Base-by-base conservation (phyloP, 2,329 filamentous ascomycete genomes). In the Beauveria sp. region DNA sequence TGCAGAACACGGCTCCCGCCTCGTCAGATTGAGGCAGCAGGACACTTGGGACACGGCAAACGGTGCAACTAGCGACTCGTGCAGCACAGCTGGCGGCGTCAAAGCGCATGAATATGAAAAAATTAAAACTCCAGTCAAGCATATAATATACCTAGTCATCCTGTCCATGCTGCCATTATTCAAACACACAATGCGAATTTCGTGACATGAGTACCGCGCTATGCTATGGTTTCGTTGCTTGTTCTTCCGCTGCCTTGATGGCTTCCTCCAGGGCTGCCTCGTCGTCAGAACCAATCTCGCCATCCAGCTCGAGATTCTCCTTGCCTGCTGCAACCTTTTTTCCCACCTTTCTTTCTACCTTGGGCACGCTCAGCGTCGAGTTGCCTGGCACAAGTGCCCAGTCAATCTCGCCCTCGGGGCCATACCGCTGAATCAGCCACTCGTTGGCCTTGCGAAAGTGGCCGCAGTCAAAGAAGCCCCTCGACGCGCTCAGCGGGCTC, bases 371-470 rank as follows among this genome's bases (percentile, higher is more conserved):
- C 50, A 62, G 61, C 55, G 61, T 76, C 2, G 72, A 70, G 12
- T 69, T 68, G 8, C 67, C 74, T 1, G 76, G 73, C 34, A 68
- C 70, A 59, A 88, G 70, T 70, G 88, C 86, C 93, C 94, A 99
- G 72, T 97, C 88, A 68, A 99, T 92, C 68, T 86, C 84, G 1
- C 84, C 88, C 3, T 87, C 88, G n/a, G 82, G 77, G 0, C 94
- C 94, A 73, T 97, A 96, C 62, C 89, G 81, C 66, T 81, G 73
- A 58, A 82, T 78, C 24, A 99, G 79, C 94, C 94, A 99, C 67
- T 90, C 86, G 70, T 96, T 96, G 52, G 90, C 85, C 75, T 86
- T 84, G 64, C 80, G 86, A 73, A 96, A 96, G 74, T 96, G 92
- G 0, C 85, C 84, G 67, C 89, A 92, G 62, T 90, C 87, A 66